These are phyloP conservation scores for Sungouiozyma ichnusensis DNA, from an alignment of 805 yeast genomes.

Conservation along the genomic window DNA sequence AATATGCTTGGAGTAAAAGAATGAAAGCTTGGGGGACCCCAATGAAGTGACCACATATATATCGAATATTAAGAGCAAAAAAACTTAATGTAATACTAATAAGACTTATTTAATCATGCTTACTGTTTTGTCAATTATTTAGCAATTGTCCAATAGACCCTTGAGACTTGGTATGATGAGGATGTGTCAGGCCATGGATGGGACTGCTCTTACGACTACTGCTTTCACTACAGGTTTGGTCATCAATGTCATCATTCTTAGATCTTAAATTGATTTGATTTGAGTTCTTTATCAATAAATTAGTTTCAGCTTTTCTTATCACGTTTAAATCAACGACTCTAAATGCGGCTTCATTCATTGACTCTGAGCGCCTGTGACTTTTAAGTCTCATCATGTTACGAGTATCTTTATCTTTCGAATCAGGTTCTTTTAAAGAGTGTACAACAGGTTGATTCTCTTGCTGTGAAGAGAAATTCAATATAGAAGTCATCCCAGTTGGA, in stretches of 20 bases:
- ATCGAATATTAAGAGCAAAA: neutral
- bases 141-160: slow-evolving; percentile 5
- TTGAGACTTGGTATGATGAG: slow-evolving; percentile 12
- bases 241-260: slow-evolving; percentile 12
- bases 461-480: slow-evolving; percentile 11
- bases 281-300: neutral
- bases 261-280: neutral
- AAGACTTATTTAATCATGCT: too few relatives aligned
- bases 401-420: neutral
- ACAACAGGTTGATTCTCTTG: neutral
- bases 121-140: too few relatives aligned
- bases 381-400: slow-evolving; percentile 6
- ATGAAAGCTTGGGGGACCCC: slow-evolving; percentile 26
- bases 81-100: neutral
- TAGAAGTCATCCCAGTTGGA: slow-evolving; percentile 14
- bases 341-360: slow-evolving; percentile 11
- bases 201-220: slow-evolving; percentile 21
- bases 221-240: slow-evolving; percentile 25
- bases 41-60: neutral
- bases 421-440: neutral
- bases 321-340: slow-evolving; percentile 25
- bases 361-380: slow-evolving; percentile 22
- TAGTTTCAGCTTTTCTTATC: slow-evolving; percentile 9
- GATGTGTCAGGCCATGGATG: neutral
- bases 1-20: slow-evolving; percentile 68